Evolutionary conservation across 2,329 filamentous ascomycete genomes (phyloP), one percentile per base, ranked within the genome.

Genomic region (Cercospora citrullina): DNA sequence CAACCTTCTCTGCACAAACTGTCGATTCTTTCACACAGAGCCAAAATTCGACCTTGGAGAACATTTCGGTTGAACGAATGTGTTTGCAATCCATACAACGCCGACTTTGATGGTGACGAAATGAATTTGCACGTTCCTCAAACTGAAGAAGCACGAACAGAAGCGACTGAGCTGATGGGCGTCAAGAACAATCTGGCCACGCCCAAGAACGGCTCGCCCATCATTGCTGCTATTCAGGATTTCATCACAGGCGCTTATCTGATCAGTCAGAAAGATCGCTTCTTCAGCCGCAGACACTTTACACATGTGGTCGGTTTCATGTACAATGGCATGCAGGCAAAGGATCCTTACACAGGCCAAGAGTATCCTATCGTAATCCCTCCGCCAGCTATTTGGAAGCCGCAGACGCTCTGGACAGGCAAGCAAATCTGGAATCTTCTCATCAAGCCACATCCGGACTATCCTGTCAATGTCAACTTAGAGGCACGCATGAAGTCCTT

Each of bases 101-200:
- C 95, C 65, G 95, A 99, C 87, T 99, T 99, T 74, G 95, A 99
- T 75, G 95, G 95, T 68, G 95, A 99, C 75, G 95, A 99, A 80
- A 99, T 99, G 95, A 99, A 99, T 75, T 82, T 99, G 59, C 95
- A 99, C 80, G 94, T 99, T 16, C 95, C 95, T 2, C 95, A 99
- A 78, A 98, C 95, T 0, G 95, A 99, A 81, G 95, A 99, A 80
- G 94, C 95, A 10, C 88, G 95, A 66, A 92, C 94, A 2, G 95
- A 99, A 80, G 95, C 95, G 0, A 96, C 96, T 75, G 93, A 94
- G 73, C 83, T 99, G 59, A 99, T 99, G 95, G 95, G 95, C 51
- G 94, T 99, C 65, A 97, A 97, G 81, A 89, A 98, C 84, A 99
- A 99, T 78, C 81, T 99, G 67, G 91, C 91, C 3, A 99, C 95